Percentiles rank a stretch among this genome's conserved stretches.
phyloP scores from a whole-genome alignment of 768 basidiomycete genomes.

The Goffeauzyma gilvescens region DNA sequence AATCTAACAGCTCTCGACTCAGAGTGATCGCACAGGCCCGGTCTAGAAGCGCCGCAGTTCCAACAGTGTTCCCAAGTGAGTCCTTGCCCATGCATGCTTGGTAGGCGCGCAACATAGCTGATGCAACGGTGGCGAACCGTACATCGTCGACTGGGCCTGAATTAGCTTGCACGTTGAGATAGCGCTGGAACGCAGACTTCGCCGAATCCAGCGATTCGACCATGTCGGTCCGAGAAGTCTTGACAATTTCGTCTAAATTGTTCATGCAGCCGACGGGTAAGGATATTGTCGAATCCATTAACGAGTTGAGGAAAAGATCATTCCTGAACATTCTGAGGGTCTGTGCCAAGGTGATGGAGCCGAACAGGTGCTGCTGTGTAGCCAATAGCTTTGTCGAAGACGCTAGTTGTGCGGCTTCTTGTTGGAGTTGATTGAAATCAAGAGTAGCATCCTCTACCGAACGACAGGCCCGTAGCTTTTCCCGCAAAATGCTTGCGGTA shows the following conservation, averaged over 20 bases:
- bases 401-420: too few relatives aligned
- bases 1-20: conserved; percentile 67
- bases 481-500: conserved; percentile 41
- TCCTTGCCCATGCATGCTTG: conserved; percentile 60
- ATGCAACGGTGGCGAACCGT: conserved; percentile 52
- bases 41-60: conserved; percentile 60
- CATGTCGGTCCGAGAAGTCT: conserved; percentile 41
- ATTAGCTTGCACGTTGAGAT: conserved; percentile 40
- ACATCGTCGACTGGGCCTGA: conserved; percentile 52
- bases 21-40: conserved; percentile 56
- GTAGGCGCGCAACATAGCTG: conserved; percentile 53
- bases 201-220: conserved; percentile 46
- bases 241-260: conserved; percentile 32
- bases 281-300: conserved; percentile 74
- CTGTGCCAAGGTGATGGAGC: conserved; percentile 55
- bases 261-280: conserved; percentile 52
- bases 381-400: too few relatives aligned
- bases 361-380: conserved; percentile 55
- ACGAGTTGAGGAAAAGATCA: conserved; percentile 75
- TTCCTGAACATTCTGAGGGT: conserved; percentile 59
- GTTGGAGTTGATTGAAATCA: background rate
- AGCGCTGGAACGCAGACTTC: conserved; percentile 50
- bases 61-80: conserved; percentile 37
- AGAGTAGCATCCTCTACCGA: background rate
- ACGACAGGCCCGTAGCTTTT: background rate